Evolutionary conservation across 306 rosid genomes (phyloP).

Genomic region (Rosa lucieae): DNA sequence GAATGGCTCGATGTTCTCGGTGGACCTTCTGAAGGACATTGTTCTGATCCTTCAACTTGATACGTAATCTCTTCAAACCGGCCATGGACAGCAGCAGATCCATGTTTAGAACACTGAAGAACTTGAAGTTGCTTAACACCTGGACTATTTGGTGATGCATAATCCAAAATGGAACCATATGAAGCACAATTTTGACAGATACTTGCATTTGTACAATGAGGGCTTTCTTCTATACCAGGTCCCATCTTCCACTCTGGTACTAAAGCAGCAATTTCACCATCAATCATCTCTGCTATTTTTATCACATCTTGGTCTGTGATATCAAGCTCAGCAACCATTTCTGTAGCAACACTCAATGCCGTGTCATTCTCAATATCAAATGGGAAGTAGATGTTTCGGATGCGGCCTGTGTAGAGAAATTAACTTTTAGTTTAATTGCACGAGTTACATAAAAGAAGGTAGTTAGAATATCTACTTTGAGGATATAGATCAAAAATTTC

Average conservation of each 20-base stretch:
- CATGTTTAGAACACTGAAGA: slow-evolving; percentile 69
- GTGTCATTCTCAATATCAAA: slow-evolving; percentile 83
- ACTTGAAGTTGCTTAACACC: slow-evolving; percentile 64
- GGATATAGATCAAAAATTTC: slow-evolving; percentile 25
- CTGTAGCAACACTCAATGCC: slow-evolving; percentile 74
- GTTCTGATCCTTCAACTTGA: slow-evolving; percentile 73
- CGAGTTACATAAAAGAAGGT: slow-evolving; percentile 21
- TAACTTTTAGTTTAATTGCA: slow-evolving; percentile 1
- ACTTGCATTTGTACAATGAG: slow-evolving; percentile 35
- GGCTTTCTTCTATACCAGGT: slow-evolving; percentile 44
- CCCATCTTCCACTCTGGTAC: slow-evolving; percentile 75
- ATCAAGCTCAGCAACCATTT: slow-evolving; percentile 94
- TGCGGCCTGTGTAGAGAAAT: slow-evolving; percentile 52
- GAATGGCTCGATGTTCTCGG: slow-evolving; percentile 46
- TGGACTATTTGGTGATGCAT: slow-evolving; percentile 51
- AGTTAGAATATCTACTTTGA: slow-evolving; percentile 23
- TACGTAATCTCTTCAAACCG: slow-evolving; percentile 93
- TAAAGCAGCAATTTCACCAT: slow-evolving; percentile 63
- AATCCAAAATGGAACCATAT: slow-evolving; percentile 46
- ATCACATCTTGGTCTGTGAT: slow-evolving; percentile 80
- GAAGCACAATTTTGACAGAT: slow-evolving; percentile 61
- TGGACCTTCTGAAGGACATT: slow-evolving; percentile 40
- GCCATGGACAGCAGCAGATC: slow-evolving; percentile 76
- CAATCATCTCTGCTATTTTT: slow-evolving; percentile 85
- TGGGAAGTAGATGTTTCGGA: slow-evolving; percentile 95